Evolutionary conservation across 108 stramenopile species (phyloP).

Genomic region (Nitzschia sp.): DNA sequence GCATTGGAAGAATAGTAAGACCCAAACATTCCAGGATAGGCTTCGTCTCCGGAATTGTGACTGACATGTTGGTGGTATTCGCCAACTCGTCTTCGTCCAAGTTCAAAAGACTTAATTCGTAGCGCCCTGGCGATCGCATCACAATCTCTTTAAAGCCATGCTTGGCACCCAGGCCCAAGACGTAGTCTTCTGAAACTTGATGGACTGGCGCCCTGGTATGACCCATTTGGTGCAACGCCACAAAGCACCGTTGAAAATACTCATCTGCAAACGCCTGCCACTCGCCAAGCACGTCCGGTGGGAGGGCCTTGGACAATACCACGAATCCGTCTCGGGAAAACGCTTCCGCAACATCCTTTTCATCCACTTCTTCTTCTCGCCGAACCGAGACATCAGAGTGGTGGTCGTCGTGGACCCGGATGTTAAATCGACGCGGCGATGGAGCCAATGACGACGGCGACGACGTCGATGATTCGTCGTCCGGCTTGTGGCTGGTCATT

Average conservation of each 20-base stretch:
- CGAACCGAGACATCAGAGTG: not conserved
- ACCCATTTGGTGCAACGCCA: slow-evolving; percentile 12
- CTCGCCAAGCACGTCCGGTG: slow-evolving; percentile 8
- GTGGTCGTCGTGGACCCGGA: not conserved
- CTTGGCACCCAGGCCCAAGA: slow-evolving; percentile 45
- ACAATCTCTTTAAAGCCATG: slow-evolving; percentile 72
- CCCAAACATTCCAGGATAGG: slow-evolving; percentile 12
- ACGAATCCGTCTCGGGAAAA: slow-evolving; percentile 40
- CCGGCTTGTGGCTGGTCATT: too few relatives aligned
- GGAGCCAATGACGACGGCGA: too few relatives aligned
- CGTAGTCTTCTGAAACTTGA: slow-evolving; percentile 9
- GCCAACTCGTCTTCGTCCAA: not conserved
- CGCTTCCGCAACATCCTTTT: not conserved
- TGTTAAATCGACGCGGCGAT: too few relatives aligned
- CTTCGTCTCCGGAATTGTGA: slow-evolving; percentile 1
- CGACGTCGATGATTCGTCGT: too few relatives aligned
- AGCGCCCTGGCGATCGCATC: slow-evolving; percentile 73
- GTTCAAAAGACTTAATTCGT: slow-evolving; percentile 58
- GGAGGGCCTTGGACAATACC: slow-evolving; percentile 5
- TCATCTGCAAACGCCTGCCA: slow-evolving; percentile 22
- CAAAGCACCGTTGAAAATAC: slow-evolving; percentile 24
- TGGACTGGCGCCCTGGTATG: slow-evolving; percentile 6
- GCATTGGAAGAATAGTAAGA: slow-evolving; percentile 8
- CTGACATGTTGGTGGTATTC: not conserved
- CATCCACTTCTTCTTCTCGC: too few relatives aligned